These are phyloP conservation scores for Phaffia rhodozyma DNA, from an alignment of 1,284 basidiomycete species.

Conservation along the genomic window DNA sequence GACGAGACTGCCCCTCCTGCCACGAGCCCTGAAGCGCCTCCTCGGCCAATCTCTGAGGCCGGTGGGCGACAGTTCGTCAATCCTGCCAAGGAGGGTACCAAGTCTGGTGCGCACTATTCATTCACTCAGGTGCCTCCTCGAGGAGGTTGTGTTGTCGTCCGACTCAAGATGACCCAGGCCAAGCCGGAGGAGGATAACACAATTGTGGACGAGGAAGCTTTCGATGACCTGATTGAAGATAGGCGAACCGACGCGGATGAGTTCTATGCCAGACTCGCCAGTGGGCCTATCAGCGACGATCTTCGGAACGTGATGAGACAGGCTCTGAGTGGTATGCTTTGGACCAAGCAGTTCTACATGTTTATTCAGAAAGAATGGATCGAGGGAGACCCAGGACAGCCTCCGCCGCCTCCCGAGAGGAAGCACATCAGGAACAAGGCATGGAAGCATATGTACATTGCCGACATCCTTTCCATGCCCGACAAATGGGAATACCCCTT, in stretches of 20 bases:
- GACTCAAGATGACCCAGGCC: constrained; percentile 77
- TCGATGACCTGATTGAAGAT: constrained; percentile 81
- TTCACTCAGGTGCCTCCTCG: constrained; percentile 77
- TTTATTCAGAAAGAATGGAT: constrained; percentile 96
- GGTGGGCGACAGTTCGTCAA: constrained; percentile 55
- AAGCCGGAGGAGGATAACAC: constrained; percentile 61
- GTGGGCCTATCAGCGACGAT: constrained; percentile 78
- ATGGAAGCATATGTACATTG: constrained; percentile 89
- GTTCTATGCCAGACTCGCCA: constrained; percentile 72
- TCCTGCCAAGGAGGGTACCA: constrained; percentile 77
- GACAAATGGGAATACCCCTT: constrained; percentile 99
- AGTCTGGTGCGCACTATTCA: constrained; percentile 79
- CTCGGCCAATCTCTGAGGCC: constrained; percentile 23
- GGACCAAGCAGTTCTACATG: constrained; percentile 95
- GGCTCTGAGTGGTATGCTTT: constrained; percentile 95
- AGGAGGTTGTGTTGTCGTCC: constrained; percentile 90
- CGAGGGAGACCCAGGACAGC: constrained; percentile 86
- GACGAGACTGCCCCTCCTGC: constrained; percentile 40
- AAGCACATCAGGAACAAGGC: constrained; percentile 77
- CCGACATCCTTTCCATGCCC: constrained; percentile 95
- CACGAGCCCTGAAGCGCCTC: constrained; percentile 35
- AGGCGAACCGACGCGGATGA: constrained; percentile 85
- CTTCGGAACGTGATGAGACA: constrained; percentile 93
- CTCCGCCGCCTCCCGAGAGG: constrained; percentile 79
- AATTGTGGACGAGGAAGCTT: constrained; percentile 76